Percentiles rank a stretch among this genome's conserved stretches.
Conservation (phyloP, 768 basidiomycete species). For the Mrakia blollopis region DNA sequence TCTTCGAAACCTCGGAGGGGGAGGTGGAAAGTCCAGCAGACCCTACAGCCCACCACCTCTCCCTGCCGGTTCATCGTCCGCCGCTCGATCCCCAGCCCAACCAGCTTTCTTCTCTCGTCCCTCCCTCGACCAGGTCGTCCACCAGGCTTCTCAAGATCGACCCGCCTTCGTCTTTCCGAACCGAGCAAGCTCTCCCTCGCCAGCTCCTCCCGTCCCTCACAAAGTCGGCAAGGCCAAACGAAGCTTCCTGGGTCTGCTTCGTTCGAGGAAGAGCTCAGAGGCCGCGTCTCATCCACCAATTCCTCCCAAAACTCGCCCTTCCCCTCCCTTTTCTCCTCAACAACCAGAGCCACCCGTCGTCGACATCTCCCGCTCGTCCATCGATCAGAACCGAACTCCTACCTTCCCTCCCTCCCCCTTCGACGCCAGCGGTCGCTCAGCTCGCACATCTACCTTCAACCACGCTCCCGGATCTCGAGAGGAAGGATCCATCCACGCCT, state of each 20-base stretch:
- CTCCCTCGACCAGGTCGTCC: conserved; percentile 7
- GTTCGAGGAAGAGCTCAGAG: background rate
- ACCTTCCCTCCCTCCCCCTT: background rate
- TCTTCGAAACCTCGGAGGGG: background rate
- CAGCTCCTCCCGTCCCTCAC: background rate
- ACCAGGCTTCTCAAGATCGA: background rate
- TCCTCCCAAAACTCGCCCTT: background rate
- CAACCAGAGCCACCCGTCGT: background rate
- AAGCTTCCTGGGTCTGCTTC: conserved; percentile 10
- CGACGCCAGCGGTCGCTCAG: background rate
- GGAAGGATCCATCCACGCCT: conserved; percentile 19
- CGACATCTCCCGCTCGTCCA: background rate
- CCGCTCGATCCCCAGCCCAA: background rate
- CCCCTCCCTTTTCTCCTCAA: background rate
- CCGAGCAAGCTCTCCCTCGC: background rate
- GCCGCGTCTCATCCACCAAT: background rate
- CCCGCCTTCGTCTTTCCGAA: background rate
- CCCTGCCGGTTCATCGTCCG: background rate
- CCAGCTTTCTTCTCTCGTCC: background rate
- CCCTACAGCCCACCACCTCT: background rate
- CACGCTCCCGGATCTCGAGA: background rate
- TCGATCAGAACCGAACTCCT: background rate
- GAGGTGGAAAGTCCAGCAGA: background rate
- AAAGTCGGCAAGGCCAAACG: background rate
- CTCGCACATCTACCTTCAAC: background rate